phyloP scores from a whole-genome alignment of 2,329 filamentous ascomycete species.

The Talaromyces amestolkiae region DNA sequence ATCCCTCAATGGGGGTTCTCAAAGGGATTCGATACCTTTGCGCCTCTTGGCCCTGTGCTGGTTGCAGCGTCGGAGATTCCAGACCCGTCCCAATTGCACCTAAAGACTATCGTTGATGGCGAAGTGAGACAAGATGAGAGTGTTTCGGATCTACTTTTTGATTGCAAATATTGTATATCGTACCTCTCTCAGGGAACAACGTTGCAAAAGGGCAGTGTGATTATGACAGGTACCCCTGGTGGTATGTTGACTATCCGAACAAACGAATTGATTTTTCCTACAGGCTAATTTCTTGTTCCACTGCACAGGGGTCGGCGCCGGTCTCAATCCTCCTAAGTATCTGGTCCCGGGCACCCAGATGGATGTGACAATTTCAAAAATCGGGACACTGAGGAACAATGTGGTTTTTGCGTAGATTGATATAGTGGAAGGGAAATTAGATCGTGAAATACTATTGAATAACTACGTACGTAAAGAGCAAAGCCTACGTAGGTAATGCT shows the following conservation, averaged over 20 bases:
- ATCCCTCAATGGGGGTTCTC: conserved; percentile 60
- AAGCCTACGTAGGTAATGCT: neutral
- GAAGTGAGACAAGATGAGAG: conserved; percentile 20
- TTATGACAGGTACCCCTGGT: conserved; percentile 31
- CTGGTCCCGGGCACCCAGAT: conserved; percentile 38
- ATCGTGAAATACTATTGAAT: neutral
- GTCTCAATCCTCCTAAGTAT: conserved; percentile 42
- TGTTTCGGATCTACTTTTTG: conserved; percentile 49
- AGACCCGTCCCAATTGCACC: conserved; percentile 8
- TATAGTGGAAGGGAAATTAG: too few species aligned
- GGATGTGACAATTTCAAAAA: conserved; percentile 38
- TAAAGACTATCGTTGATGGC: conserved; percentile 19
- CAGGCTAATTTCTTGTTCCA: neutral
- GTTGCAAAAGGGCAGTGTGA: conserved; percentile 29
- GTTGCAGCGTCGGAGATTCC: neutral
- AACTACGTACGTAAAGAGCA: neutral
- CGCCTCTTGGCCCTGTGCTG: conserved; percentile 57
- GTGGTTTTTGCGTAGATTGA: conserved; percentile 24
- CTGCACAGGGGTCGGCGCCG: conserved; percentile 36
- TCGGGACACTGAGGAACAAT: conserved; percentile 41
- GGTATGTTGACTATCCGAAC: conserved; percentile 8
- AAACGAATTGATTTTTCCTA: neutral
- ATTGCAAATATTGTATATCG: conserved; percentile 36
- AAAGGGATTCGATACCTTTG: conserved; percentile 68
- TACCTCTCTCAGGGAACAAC: conserved; percentile 30